These are phyloP conservation scores for Colletotrichum sidae DNA, from an alignment of 2,329 filamentous ascomycete species.

Conservation along the genomic window DNA sequence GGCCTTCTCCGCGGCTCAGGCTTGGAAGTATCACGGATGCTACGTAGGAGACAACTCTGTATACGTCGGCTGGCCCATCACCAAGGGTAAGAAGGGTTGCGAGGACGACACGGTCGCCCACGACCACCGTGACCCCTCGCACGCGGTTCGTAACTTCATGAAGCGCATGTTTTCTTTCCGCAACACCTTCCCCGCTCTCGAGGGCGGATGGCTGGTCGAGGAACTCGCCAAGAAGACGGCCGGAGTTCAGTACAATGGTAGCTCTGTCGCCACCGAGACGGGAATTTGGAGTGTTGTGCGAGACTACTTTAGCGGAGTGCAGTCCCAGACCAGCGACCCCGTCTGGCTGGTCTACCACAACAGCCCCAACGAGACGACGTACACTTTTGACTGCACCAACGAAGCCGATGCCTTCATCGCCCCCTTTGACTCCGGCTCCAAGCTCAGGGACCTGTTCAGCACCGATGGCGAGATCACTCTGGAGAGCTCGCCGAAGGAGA, in stretches of 20 bases:
- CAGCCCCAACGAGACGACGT: conserved; percentile 59
- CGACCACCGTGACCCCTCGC: conserved; percentile 72
- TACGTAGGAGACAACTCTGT: conserved; percentile 67
- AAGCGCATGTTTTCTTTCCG: conserved; percentile 73
- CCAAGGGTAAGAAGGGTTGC: conserved; percentile 65
- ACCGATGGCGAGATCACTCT: conserved; percentile 68
- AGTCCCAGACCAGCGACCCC: conserved; percentile 61
- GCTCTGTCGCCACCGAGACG: conserved; percentile 64
- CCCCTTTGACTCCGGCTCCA: conserved; percentile 65
- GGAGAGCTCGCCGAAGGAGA: conserved; percentile 54
- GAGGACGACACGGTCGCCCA: conserved; percentile 66
- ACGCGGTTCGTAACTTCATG: conserved; percentile 70
- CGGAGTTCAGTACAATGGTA: conserved; percentile 62
- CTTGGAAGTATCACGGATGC: conserved; percentile 75
- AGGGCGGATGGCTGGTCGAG: conserved; percentile 67
- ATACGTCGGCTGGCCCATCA: conserved; percentile 68
- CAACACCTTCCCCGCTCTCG: conserved; percentile 65
- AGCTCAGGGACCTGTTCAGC: conserved; percentile 72
- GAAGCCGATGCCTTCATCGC: conserved; percentile 63
- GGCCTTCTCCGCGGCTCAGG: conserved; percentile 69
- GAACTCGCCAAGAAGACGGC: conserved; percentile 68
- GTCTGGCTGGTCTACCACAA: conserved; percentile 66
- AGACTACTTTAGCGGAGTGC: conserved; percentile 58
- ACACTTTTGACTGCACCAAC: conserved; percentile 65
- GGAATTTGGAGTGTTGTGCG: conserved; percentile 71